A percentile compares a stretch with the other conserved stretches of the same genome.
Conservation (phyloP, 1,284 basidiomycete species). For the Pyrrhoderma noxium region DNA sequence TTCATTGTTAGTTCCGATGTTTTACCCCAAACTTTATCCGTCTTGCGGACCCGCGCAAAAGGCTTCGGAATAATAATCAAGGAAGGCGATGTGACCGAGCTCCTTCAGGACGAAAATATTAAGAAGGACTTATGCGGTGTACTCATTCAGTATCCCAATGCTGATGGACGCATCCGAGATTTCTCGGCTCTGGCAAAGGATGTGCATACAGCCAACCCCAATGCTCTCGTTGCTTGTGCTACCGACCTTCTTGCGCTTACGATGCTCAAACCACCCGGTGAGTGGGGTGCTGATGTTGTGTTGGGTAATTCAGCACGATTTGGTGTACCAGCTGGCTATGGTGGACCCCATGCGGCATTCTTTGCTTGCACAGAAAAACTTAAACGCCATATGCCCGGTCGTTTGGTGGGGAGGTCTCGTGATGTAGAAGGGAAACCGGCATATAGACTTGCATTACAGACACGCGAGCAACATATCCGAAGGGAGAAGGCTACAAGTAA, state of each 20-base stretch:
- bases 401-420: conserved; percentile 86
- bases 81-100: conserved; percentile 51
- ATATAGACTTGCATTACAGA: conserved; percentile 91
- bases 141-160: conserved; percentile 89
- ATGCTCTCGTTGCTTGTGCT: conserved; percentile 75
- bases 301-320: conserved; percentile 94
- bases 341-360: conserved; percentile 92
- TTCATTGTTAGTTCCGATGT: conserved; percentile 84
- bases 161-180: conserved; percentile 81
- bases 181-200: conserved; percentile 62
- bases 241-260: conserved; percentile 92
- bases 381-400: conserved; percentile 96
- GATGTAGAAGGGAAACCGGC: conserved; percentile 82
- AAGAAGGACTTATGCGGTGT: conserved; percentile 76
- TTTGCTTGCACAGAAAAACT: conserved; percentile 90
- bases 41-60: conserved; percentile 81
- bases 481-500: conserved; percentile 94
- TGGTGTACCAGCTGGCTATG: conserved; percentile 87
- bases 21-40: conserved; percentile 80
- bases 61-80: conserved; percentile 84
- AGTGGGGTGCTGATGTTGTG: conserved; percentile 98
- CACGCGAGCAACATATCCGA: conserved; percentile 94
- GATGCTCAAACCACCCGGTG: conserved; percentile 91
- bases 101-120: conserved; percentile 46
- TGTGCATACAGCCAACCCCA: conserved; percentile 59